Percentiles rank a stretch among this genome's conserved stretches.
phyloP scores from a whole-genome alignment of 2,329 filamentous ascomycete genomes.

The Penicillium brasilianum region DNA sequence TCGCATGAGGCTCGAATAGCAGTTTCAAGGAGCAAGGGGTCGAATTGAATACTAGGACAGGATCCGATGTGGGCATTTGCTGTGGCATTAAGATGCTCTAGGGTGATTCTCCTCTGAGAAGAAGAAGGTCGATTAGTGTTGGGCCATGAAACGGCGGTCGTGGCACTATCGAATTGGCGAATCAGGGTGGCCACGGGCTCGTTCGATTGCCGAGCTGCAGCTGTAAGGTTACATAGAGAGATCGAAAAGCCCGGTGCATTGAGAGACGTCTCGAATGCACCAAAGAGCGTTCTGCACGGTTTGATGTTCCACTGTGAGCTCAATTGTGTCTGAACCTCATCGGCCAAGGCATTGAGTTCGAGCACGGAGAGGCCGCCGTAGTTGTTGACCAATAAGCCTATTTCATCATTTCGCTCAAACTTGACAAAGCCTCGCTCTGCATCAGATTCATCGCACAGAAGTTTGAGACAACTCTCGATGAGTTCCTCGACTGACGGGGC shows the following conservation, averaged over 20 bases:
- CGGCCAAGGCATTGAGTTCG: constrained; percentile 17
- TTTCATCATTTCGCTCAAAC: constrained; percentile 11
- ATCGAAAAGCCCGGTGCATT: constrained; percentile 21
- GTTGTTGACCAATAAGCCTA: constrained; percentile 20
- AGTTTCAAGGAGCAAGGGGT: neutral
- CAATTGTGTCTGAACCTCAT: constrained; percentile 7
- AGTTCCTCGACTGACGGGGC: constrained; percentile 19
- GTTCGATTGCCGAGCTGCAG: neutral
- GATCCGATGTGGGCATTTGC: neutral
- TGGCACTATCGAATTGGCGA: neutral
- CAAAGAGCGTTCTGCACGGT: constrained; percentile 17
- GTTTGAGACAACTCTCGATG: constrained; percentile 2
- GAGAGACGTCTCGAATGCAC: constrained; percentile 20
- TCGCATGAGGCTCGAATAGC: neutral
- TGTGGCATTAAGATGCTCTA: neutral
- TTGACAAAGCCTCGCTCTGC: constrained; percentile 12
- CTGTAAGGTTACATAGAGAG: constrained; percentile 17
- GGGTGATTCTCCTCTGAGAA: neutral
- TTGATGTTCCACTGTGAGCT: constrained; percentile 10
- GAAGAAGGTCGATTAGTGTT: neutral
- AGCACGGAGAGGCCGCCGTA: constrained; percentile 20
- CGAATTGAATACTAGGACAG: neutral
- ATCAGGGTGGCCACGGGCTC: neutral
- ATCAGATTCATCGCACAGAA: constrained; percentile 2
- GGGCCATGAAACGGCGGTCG: constrained; percentile 4